A percentile compares a stretch with the other conserved stretches of the same genome.
phyloP scores from a whole-genome alignment of 2,329 filamentous ascomycete genomes.

The Neonectria sp. region DNA sequence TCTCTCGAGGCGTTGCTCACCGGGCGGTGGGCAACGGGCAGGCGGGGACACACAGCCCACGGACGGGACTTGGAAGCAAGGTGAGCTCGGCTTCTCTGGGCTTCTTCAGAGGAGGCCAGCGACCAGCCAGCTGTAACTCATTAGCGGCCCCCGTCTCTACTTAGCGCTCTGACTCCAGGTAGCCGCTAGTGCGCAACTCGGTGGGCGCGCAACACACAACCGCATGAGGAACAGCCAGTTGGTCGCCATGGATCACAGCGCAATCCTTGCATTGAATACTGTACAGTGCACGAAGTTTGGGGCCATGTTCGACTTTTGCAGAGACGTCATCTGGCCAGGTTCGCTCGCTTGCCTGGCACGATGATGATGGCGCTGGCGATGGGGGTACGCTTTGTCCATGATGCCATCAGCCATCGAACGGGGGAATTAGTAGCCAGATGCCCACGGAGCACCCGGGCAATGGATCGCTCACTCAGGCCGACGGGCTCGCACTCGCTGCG shows the following conservation, averaged over 20 bases:
- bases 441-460: constrained; percentile 1
- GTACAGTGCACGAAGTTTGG: not conserved
- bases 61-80: not conserved
- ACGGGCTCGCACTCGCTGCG: no score
- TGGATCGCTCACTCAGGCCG: not conserved
- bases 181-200: constrained; percentile 12
- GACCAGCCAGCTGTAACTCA: constrained; percentile 27
- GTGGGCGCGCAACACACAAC: not conserved
- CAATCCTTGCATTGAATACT: not conserved
- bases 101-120: constrained; percentile 36
- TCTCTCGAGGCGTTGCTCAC: constrained; percentile 20
- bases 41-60: no score
- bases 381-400: constrained; percentile 23
- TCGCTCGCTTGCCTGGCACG: not conserved
- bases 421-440: constrained; percentile 6
- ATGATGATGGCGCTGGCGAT: no score
- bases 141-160: not conserved
- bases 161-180: not conserved
- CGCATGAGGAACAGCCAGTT: not conserved
- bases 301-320: no score
- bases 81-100: constrained; percentile 28
- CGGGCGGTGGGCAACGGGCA: constrained; percentile 6
- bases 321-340: constrained; percentile 20
- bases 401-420: constrained; percentile 24
- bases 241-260: not conserved